Percentiles rank a stretch among this genome's conserved stretches.
phyloP scores from a whole-genome alignment of 352 stramenopile genomes.

The Phytophthora foliorum region DNA sequence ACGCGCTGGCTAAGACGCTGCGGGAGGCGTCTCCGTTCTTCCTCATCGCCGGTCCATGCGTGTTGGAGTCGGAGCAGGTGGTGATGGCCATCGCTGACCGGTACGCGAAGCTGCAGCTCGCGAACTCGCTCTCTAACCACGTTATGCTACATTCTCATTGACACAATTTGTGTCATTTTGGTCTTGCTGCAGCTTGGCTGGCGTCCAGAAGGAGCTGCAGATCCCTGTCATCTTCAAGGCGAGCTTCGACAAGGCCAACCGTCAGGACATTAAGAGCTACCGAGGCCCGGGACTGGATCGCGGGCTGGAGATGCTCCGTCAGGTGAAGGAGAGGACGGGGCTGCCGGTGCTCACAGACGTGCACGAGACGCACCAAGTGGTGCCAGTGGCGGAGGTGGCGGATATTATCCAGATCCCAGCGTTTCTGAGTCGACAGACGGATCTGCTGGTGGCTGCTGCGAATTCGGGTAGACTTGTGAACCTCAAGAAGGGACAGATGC shows the following conservation, averaged over 20 bases:
- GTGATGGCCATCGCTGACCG: conserved; percentile 77
- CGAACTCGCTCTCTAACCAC: background rate
- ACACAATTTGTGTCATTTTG: conserved; percentile 8
- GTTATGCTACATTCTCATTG: background rate
- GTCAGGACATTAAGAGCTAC: conserved; percentile 84
- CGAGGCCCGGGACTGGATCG: conserved; percentile 76
- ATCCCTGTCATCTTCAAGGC: conserved; percentile 92
- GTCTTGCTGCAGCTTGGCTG: conserved; percentile 50
- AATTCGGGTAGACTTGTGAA: conserved; percentile 83
- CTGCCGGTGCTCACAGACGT: conserved; percentile 88
- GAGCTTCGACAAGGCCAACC: conserved; percentile 92
- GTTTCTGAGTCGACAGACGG: conserved; percentile 91
- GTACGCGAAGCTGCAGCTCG: conserved; percentile 32
- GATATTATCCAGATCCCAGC: conserved; percentile 91
- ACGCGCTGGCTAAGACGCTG: conserved; percentile 58
- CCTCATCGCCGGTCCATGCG: conserved; percentile 85
- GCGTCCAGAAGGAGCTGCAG: conserved; percentile 59
- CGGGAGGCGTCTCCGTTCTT: conserved; percentile 81
- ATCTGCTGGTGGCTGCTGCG: conserved; percentile 85
- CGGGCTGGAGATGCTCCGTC: conserved; percentile 77
- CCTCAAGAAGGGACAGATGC: conserved; percentile 92
- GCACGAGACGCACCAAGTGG: conserved; percentile 88
- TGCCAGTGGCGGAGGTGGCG: conserved; percentile 65
- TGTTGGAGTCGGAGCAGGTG: conserved; percentile 77
- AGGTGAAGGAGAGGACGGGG: conserved; percentile 76